Conservation (phyloP, 225 moss, liverwort and hornwort genomes). For the Rhytidiadelphus loreus region DNA sequence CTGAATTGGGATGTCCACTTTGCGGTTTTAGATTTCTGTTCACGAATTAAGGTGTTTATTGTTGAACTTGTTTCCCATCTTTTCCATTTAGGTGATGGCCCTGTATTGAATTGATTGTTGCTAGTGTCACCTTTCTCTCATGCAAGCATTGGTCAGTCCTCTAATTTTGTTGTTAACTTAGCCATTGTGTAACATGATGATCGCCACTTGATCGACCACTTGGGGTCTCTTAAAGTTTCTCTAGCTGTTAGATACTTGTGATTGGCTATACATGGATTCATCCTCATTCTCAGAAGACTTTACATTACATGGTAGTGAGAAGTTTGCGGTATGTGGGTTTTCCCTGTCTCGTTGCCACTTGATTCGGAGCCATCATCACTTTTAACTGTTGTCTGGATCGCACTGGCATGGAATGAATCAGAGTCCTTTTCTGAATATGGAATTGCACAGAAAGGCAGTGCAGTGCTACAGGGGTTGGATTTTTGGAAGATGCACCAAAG, state of each 20-base stretch:
- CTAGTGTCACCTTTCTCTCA: neutral
- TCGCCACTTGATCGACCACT: neutral
- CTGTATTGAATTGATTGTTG: neutral
- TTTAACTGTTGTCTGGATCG: neutral
- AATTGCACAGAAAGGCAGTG: neutral
- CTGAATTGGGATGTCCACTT: neutral
- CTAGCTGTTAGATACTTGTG: too few relatives aligned
- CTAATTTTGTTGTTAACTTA: neutral
- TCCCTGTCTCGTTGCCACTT: neutral
- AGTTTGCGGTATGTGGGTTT: neutral
- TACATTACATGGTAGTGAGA: neutral
- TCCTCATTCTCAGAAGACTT: neutral
- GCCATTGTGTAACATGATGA: neutral
- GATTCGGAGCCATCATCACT: neutral
- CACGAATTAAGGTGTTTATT: neutral
- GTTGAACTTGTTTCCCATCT: neutral
- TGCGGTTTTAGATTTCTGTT: neutral
- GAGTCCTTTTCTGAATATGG: neutral
- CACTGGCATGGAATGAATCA: neutral
- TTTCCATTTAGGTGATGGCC: neutral
- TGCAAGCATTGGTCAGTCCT: neutral
- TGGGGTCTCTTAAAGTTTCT: neutral
- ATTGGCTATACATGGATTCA: neutral
- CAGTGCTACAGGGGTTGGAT: neutral
- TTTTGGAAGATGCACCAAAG: neutral